Percentiles rank a stretch among this genome's conserved stretches.
Conservation (phyloP, 176 grass and related monocot species). For the Saccharum spontaneum region DNA sequence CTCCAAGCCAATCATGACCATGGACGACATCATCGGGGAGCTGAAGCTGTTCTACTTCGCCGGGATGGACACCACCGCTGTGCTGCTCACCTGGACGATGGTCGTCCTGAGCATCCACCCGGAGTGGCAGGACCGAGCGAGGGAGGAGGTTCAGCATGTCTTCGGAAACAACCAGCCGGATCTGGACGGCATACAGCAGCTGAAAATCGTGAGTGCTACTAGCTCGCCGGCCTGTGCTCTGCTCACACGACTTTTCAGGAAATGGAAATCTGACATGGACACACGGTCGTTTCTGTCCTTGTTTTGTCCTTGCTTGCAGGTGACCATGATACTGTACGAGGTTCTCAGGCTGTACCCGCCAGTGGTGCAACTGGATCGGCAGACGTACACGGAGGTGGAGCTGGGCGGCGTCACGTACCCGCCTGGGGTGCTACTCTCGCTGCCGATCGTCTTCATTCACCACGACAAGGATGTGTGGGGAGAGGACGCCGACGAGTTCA, state of each 20-base stretch:
- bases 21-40: constrained; percentile 62
- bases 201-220: constrained; percentile 44
- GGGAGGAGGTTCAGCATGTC: constrained; percentile 49
- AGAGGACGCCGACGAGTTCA: constrained; percentile 49
- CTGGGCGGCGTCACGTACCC: constrained; percentile 50
- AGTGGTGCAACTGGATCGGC: constrained; percentile 14
- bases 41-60: constrained; percentile 86
- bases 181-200: constrained; percentile 33
- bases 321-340: constrained; percentile 54
- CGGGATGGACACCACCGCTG: constrained; percentile 65
- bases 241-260: neutral
- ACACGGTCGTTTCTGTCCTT: neutral
- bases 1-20: constrained; percentile 41
- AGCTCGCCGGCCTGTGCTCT: neutral
- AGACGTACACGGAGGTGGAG: constrained; percentile 28
- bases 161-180: constrained; percentile 42
- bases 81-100: constrained; percentile 59
- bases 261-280: neutral
- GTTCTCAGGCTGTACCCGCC: constrained; percentile 60
- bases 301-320: constrained; percentile 15
- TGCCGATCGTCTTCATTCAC: constrained; percentile 41
- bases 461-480: constrained; percentile 42
- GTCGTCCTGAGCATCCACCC: constrained; percentile 55
- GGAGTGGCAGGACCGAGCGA: constrained; percentile 53
- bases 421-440: constrained; percentile 11